Evolutionary conservation across 2,329 filamentous ascomycete genomes (phyloP).

Genomic region (Microthyrium microscopicum): DNA sequence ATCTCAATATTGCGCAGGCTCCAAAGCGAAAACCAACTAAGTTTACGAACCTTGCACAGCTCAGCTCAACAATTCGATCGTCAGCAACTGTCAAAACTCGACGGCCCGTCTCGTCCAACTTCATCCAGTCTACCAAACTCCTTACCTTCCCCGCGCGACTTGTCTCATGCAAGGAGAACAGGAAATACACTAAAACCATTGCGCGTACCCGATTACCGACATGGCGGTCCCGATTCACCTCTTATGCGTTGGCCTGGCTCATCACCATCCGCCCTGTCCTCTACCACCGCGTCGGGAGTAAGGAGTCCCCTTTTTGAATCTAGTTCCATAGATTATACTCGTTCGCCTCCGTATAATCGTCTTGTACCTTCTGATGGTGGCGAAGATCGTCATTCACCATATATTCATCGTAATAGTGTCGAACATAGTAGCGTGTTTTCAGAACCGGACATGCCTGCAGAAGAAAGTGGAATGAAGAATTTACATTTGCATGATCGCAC

Average conservation of each 20-base stretch:
- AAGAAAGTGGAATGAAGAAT: slow-evolving; percentile 34
- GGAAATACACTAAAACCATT: slow-evolving; percentile 28
- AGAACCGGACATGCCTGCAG: slow-evolving; percentile 33
- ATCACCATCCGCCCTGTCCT: slow-evolving; percentile 27
- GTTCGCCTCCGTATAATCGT: too few relatives aligned
- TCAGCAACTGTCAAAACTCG: slow-evolving; percentile 44
- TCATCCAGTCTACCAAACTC: too few relatives aligned
- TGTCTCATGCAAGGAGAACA: slow-evolving; percentile 25
- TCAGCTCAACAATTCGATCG: slow-evolving; percentile 48
- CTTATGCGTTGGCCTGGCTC: slow-evolving; percentile 25
- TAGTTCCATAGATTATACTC: slow-evolving; percentile 14
- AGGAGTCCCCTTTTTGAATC: slow-evolving; percentile 26
- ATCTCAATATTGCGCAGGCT: slow-evolving; percentile 25
- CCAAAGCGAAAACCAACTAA: slow-evolving; percentile 43
- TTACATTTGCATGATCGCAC: slow-evolving; percentile 38
- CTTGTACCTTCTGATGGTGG: too few relatives aligned
- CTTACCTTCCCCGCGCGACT: slow-evolving; percentile 20
- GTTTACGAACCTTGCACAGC: slow-evolving; percentile 37
- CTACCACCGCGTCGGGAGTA: slow-evolving; percentile 23
- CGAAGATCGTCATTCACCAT: too few relatives aligned
- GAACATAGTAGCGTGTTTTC: slow-evolving; percentile 42
- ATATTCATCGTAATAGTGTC: slow-evolving; percentile 44
- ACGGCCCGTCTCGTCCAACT: slow-evolving; percentile 39
- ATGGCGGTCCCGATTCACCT: slow-evolving; percentile 23
- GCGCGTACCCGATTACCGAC: slow-evolving; percentile 26